Evolutionary conservation across 257 asterid genomes (phyloP).

Genomic region (Solanum medicagineum): DNA sequence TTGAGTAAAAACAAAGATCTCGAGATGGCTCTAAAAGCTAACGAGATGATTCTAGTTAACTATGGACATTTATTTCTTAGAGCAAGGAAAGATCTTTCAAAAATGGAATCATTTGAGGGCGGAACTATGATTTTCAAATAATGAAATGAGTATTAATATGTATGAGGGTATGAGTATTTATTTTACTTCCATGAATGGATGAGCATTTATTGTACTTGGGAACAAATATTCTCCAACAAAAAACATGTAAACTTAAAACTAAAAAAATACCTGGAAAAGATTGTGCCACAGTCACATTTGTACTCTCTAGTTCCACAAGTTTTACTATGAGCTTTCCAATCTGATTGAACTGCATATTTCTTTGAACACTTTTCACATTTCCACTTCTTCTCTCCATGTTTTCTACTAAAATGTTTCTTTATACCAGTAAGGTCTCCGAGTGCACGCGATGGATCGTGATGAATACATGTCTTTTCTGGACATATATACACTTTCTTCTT

Average conservation of each 20-base stretch:
- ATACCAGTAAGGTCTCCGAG: constrained; percentile 88
- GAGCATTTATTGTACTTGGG: neutral
- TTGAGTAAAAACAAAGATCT: neutral
- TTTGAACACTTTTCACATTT: constrained; percentile 89
- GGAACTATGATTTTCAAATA: neutral
- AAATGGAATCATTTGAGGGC: neutral
- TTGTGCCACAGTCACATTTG: constrained; percentile 93
- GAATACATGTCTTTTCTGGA: constrained; percentile 83
- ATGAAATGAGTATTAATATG: neutral
- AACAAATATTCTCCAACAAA: neutral
- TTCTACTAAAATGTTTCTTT: constrained; percentile 82
- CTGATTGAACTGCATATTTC: constrained; percentile 87
- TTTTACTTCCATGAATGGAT: neutral
- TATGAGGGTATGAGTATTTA: neutral
- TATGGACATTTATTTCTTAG: neutral
- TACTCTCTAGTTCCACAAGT: constrained; percentile 96
- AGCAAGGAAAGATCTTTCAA: neutral
- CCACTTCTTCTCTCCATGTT: constrained; percentile 96
- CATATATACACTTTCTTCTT: constrained; percentile 79
- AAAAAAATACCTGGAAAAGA: constrained; percentile 67
- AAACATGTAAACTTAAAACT: neutral
- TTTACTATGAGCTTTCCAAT: constrained; percentile 94
- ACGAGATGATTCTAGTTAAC: neutral
- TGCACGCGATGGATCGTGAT: constrained; percentile 76
- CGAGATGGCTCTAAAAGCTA: neutral